A percentile compares a stretch with the other conserved stretches of the same genome.
These are phyloP conservation scores for Metschnikowia amazonensis DNA, from an alignment of 805 yeast genomes.

Conservation along the genomic window DNA sequence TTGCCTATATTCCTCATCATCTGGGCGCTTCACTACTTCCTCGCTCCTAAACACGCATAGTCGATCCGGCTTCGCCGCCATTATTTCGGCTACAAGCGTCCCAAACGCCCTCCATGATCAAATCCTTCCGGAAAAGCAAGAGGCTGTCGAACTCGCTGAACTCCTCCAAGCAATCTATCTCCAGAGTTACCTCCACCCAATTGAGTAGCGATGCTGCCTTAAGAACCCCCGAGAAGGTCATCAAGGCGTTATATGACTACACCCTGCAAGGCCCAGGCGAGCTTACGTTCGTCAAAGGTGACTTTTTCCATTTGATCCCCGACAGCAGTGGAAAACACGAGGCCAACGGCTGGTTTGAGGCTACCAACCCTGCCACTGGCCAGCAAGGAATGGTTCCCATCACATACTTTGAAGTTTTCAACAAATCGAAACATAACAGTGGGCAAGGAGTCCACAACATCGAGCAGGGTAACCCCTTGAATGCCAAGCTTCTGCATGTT, in stretches of 20 bases:
- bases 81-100: background rate
- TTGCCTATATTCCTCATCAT: background rate
- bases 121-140: slow-evolving; percentile 40
- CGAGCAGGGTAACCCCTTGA: slow-evolving; percentile 18
- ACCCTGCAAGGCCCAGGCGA: slow-evolving; percentile 78
- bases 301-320: slow-evolving; percentile 72
- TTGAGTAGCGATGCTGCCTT: slow-evolving; percentile 19
- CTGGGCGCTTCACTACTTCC: background rate
- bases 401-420: slow-evolving; percentile 75
- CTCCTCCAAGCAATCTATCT: slow-evolving; percentile 32
- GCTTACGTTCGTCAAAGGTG: slow-evolving; percentile 73
- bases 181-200: slow-evolving; percentile 24
- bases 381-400: slow-evolving; percentile 84
- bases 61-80: background rate
- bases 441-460: slow-evolving; percentile 19
- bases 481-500: slow-evolving; percentile 19
- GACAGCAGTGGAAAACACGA: slow-evolving; percentile 20
- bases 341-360: slow-evolving; percentile 75
- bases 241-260: slow-evolving; percentile 77
- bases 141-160: slow-evolving; percentile 30
- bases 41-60: background rate
- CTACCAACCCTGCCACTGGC: slow-evolving; percentile 78
- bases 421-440: slow-evolving; percentile 43
- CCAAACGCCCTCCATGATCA: slow-evolving; percentile 27
- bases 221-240: slow-evolving; percentile 73